Base-by-base conservation (phyloP, 2,329 filamentous ascomycete species). In the Claviceps cyperi region DNA sequence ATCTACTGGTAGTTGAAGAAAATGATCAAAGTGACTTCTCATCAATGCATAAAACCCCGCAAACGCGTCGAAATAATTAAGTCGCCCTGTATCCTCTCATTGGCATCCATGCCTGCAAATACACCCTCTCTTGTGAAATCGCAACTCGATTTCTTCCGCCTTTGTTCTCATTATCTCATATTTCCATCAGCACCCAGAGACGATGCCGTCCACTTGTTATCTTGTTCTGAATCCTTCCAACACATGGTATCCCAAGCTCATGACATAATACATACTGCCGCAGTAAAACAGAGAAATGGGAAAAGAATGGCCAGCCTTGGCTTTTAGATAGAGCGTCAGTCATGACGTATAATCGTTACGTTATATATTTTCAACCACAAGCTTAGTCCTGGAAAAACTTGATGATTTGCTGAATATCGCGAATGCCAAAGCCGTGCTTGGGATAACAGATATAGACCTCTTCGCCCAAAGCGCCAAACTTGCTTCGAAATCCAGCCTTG, bases 401-500 rank as follows among this genome's bases (percentile, higher is more conserved):
- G 69, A 95, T 75, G 57, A 96, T 80, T n/a, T 89, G 87, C 63
- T 85, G 80, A 54, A 89, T 80, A 43, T 89, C 90, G 54, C 82
- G 79, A 44, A 90, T 80, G 1, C 88, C 88, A 28, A 96, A 74
- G 7, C 90, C 89, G 60, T 89, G 83, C 51, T 84, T 82, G 40
- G 90, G 90, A 67, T 94, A 96, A 62, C 86, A 89, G 57, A 96
- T 88, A 66, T 87, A 96, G 28, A 91, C 81, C 46, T 85, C 81
- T 60, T 95, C 89, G 53, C 90, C 87, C 51, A 80, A 72, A 4
- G 86, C 86, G 49, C 90, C 90, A 64, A 96, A 80, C 75, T 96
- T 96, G 70, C 86, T 84, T 53, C 90, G 75, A 71, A 96, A 96
- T 64, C 90, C 88, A 49, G 80, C 83, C 78, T 94, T 95, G 62